A percentile compares a stretch with the other conserved stretches of the same genome.
These are phyloP conservation scores for Aspergillus sclerotiicarbonarius DNA, from an alignment of 495 filamentous ascomycete species.

Conservation along the genomic window DNA sequence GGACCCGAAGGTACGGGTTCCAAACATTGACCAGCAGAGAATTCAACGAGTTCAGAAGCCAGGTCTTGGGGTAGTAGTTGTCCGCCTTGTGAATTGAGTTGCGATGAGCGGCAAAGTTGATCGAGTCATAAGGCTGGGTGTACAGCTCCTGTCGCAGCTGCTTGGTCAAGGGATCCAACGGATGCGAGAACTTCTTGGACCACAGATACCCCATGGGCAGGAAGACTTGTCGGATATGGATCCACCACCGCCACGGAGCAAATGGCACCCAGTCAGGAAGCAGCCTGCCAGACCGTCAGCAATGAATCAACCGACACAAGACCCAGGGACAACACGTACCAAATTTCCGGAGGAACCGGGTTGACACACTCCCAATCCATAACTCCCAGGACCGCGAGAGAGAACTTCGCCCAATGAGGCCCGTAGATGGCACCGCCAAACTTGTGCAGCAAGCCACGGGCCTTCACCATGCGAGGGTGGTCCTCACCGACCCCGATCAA, in stretches of 20 bases:
- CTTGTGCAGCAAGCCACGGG: constrained; percentile 75
- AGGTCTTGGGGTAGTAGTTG: constrained; percentile 91
- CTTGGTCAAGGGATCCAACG: constrained; percentile 66
- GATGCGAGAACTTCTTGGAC: constrained; percentile 71
- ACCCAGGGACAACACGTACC: constrained; percentile 45
- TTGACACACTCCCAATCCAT: constrained; percentile 91
- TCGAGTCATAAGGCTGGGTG: constrained; percentile 70
- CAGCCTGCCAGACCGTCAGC: constrained; percentile 47
- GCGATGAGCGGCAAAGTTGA: constrained; percentile 72
- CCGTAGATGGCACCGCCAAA: constrained; percentile 81
- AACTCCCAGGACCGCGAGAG: constrained; percentile 80
- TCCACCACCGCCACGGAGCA: constrained; percentile 98
- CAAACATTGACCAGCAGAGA: constrained; percentile 73
- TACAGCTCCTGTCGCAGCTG: constrained; percentile 82
- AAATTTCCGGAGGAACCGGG: constrained; percentile 87
- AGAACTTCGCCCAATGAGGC: constrained; percentile 96
- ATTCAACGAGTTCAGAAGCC: constrained; percentile 73
- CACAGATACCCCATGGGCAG: constrained; percentile 89
- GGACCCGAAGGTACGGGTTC: constrained; percentile 67
- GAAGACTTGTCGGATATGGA: constrained; percentile 92
- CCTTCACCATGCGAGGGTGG: constrained; percentile 82
- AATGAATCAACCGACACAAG: neutral
- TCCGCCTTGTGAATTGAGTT: constrained; percentile 79
- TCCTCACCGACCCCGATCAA: constrained; percentile 87
- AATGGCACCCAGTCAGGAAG: constrained; percentile 94